Percentiles rank a stretch among this genome's conserved stretches.
phyloP scores from a whole-genome alignment of 1,139 yeast genomes.

The Yamadazyma aaseri region DNA sequence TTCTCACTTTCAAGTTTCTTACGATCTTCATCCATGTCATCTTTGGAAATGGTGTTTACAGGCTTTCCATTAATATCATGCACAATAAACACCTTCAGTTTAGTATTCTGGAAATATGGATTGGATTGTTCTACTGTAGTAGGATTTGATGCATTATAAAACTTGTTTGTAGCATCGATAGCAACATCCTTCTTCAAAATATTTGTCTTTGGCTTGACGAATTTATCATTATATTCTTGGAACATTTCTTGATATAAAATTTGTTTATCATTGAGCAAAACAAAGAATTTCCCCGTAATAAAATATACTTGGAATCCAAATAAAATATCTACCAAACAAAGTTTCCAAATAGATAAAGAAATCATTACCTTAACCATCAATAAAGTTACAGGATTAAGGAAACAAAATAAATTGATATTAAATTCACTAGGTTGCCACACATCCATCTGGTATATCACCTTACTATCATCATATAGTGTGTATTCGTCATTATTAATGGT shows the following conservation, averaged over 20 bases:
- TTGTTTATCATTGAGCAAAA: slow-evolving; percentile 56
- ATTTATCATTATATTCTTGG: slow-evolving; percentile 62
- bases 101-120: slow-evolving; percentile 22
- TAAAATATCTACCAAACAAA: slow-evolving; percentile 33
- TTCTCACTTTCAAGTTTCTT: slow-evolving; percentile 15
- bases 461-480: slow-evolving; percentile 17
- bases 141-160: slow-evolving; percentile 26
- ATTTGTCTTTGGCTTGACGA: slow-evolving; percentile 60
- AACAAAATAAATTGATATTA: slow-evolving; percentile 42
- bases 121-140: slow-evolving; percentile 21
- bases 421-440: slow-evolving; percentile 63
- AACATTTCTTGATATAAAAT: slow-evolving; percentile 60
- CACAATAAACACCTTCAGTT: slow-evolving; percentile 44
- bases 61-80: slow-evolving; percentile 46
- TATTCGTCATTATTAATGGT: slow-evolving; percentile 17
- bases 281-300: slow-evolving; percentile 45
- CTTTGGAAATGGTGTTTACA: slow-evolving; percentile 12
- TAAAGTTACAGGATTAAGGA: slow-evolving; percentile 58
- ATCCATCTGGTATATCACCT: slow-evolving; percentile 50
- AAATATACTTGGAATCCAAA: slow-evolving; percentile 41
- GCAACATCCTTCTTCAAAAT: slow-evolving; percentile 59
- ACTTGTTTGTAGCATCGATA: slow-evolving; percentile 55
- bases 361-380: slow-evolving; percentile 34
- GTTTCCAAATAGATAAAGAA: slow-evolving; percentile 36
- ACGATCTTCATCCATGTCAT: slow-evolving; percentile 13